Percentiles rank a stretch among this genome's conserved stretches.
These are phyloP conservation scores for Blastobotrys malaysiensis DNA, from an alignment of 1,139 yeast species.

Conservation along the genomic window DNA sequence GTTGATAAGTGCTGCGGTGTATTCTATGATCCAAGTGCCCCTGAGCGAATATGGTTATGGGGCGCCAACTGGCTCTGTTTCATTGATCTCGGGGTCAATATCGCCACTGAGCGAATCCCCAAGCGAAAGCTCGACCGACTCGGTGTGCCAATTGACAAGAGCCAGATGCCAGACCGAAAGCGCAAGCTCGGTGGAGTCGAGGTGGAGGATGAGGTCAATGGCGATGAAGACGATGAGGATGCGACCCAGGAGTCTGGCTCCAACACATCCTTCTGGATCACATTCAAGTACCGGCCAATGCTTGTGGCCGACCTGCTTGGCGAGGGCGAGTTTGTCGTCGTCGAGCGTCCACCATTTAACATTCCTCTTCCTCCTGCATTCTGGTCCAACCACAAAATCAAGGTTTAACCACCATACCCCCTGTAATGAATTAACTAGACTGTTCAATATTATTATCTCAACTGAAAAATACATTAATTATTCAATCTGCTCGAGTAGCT, in stretches of 20 bases:
- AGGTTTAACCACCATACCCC: slow-evolving; percentile 31
- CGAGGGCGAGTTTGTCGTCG: slow-evolving; percentile 56
- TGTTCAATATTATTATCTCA: background rate
- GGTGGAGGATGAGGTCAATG: slow-evolving; percentile 7
- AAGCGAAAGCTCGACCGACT: slow-evolving; percentile 55
- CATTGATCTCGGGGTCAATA: slow-evolving; percentile 60
- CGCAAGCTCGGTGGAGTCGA: slow-evolving; percentile 53
- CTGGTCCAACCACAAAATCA: slow-evolving; percentile 57
- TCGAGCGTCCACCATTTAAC: slow-evolving; percentile 70
- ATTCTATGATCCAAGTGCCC: slow-evolving; percentile 40
- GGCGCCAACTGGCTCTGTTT: slow-evolving; percentile 82
- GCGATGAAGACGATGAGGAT: slow-evolving; percentile 23
- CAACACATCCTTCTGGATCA: slow-evolving; percentile 53
- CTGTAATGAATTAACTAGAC: background rate
- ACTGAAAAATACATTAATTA: background rate
- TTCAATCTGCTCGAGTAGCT: too few relatives aligned
- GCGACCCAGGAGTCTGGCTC: slow-evolving; percentile 22
- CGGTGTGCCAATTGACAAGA: slow-evolving; percentile 40
- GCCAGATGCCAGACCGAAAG: slow-evolving; percentile 26
- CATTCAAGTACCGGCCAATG: slow-evolving; percentile 71
- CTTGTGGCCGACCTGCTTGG: slow-evolving; percentile 57
- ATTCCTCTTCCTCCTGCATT: slow-evolving; percentile 69
- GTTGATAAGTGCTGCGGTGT: slow-evolving; percentile 74
- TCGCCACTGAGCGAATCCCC: slow-evolving; percentile 42
- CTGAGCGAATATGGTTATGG: slow-evolving; percentile 68